Percentiles rank a stretch among this genome's conserved stretches.
Conservation (phyloP, 2,329 filamentous ascomycete species). For the Scleromitrula shiraiana region DNA sequence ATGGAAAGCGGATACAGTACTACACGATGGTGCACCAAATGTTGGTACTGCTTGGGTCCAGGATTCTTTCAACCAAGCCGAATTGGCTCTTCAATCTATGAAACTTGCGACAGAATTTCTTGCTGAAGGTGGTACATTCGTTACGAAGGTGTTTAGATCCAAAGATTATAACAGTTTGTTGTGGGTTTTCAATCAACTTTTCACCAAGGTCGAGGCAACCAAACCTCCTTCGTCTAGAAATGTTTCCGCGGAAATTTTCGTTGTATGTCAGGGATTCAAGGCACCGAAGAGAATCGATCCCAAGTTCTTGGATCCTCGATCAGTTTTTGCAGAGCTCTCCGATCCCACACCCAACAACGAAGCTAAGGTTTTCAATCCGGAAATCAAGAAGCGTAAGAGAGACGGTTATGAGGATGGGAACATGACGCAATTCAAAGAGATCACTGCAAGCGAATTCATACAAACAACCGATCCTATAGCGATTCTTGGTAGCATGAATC, state of each 20-base stretch:
- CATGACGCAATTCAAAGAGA: conserved; percentile 85
- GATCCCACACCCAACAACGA: conserved; percentile 88
- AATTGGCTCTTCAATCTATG: conserved; percentile 81
- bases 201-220: conserved; percentile 90
- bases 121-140: conserved; percentile 80
- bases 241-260: conserved; percentile 97
- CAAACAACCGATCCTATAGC: conserved; percentile 89
- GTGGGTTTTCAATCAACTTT: conserved; percentile 97
- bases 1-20: conserved; percentile 90
- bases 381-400: conserved; percentile 94
- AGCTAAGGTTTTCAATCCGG: conserved; percentile 95
- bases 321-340: conserved; percentile 87
- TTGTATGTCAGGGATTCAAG: conserved; percentile 92
- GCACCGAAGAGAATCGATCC: conserved; percentile 90
- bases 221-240: conserved; percentile 95
- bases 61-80: conserved; percentile 96
- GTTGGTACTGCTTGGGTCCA: conserved; percentile 98
- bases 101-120: conserved; percentile 94
- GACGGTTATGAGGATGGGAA: conserved; percentile 97
- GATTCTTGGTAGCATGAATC: conserved; percentile 80
- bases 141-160: conserved; percentile 94
- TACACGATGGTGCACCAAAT: conserved; percentile 96
- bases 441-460: conserved; percentile 84
- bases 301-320: conserved; percentile 78
- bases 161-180: conserved; percentile 95